Base-by-base conservation (phyloP, 768 basidiomycete species). In the Sarcodon sp. region DNA sequence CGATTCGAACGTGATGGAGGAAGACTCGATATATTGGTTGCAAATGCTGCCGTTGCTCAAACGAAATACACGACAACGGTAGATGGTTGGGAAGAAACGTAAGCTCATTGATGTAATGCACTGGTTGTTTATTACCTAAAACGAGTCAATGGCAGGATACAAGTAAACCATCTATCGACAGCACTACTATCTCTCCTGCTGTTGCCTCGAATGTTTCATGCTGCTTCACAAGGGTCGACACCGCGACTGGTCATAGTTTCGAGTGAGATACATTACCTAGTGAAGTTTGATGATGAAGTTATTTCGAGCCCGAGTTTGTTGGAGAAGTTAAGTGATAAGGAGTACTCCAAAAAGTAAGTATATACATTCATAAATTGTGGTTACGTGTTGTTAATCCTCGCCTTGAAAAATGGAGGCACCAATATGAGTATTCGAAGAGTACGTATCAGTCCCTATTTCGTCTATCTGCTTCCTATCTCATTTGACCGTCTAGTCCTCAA, bases 111-210 rank as follows among this genome's bases (percentile, higher is more conserved):
- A 41, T 15, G 15, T 7, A 13, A 4, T 2, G 39, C 7, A 13
- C 8, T 4, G 8, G 39, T 41, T 15, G 27, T 41, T 13, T 15
- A 4, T 41, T 9, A 27, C 13, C n/a, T 13, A 41, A 27, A 27
- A 27, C 4, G 21, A 27, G 4, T 4, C 4, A 27, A 27, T 27
- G 32, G 31, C 27, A 79, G 75, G 8, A 47, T 75, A 0, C 75
- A 77, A 51, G 66, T 72, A 36, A 76, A 77, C 54, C 53, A 65
- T 53, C 56, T 79, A 7, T 60, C 70, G 0, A 64, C 62, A 6
- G 59, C 66, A 6, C 59, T 75, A 0, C 60, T 75, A 3, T 57
- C 64, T 0, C 51, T 76, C 4, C 62, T 65, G 6, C 60, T 76
- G 0, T 59, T 76, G 0, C 76, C 76, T 0, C 54, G 51, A 7